Evolutionary conservation across 192 early-diverging fungal species (phyloP), one percentile per base, ranked within the genome.

Genomic region (Chytriomyces confervae): DNA sequence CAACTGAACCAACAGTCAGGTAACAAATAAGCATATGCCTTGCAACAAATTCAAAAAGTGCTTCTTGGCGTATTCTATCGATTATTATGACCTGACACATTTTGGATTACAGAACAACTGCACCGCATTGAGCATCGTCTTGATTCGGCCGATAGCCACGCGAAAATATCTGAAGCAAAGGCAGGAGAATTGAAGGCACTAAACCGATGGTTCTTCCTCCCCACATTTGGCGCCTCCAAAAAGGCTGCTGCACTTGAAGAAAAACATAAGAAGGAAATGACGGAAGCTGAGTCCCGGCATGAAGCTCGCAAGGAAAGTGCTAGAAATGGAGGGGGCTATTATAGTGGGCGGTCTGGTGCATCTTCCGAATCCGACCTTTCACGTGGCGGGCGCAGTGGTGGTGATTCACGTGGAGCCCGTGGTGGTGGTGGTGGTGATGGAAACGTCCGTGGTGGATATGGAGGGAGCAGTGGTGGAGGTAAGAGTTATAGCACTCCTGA

Each of bases 181-280:
- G 78, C 86, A 29, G 77, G 78, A 63, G 77, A 87, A 46, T 80
- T 89, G 18, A 84, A 86, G 50, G 81, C 86, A 2, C 76, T 89
- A 16, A 88, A 88, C 77, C 69, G 78, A 18, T 85, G 71, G 53
- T 89, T 89, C 79, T 77, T 87, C 57, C 46, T 89, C 45, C 88
- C 88, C 49, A 72, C 85, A 18, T 88, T 87, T 69, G 86, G 88
- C 29, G 80, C 70, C 53, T 76, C 69, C 57, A 84, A 88, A 72
- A 85, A 87, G 13, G 77, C 80, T 7, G 50, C 46, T 8, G 18
- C 71, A 27, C 75, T 66, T 50, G 85, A 89, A 80, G 79, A 84
- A 18, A 60, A 80, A 47, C 57, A 62, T n/a, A 51, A 63, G 61
- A 69, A 66, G 13, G 78, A 76, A 62, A 84, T 70, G 65, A 64